Evolutionary conservation across 176 grass and related monocot genomes (phyloP).

Genomic region (Pontederia crassipes): DNA sequence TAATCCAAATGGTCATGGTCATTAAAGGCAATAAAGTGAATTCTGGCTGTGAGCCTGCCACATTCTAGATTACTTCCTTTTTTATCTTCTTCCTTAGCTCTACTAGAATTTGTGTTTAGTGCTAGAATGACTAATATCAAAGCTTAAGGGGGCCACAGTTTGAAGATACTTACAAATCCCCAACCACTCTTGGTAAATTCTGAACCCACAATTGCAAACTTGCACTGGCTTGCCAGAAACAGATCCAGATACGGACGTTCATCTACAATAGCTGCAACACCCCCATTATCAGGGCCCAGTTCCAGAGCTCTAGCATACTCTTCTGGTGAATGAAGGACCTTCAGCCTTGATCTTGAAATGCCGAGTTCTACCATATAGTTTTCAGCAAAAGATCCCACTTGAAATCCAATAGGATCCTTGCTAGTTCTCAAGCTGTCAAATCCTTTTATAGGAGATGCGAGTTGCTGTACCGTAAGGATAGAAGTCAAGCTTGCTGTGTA

Average conservation of each 20-base stretch:
- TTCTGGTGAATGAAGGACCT: slow-evolving; percentile 55
- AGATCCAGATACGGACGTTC: slow-evolving; percentile 76
- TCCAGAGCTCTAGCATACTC: slow-evolving; percentile 53
- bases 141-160: too few species aligned
- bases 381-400: slow-evolving; percentile 81
- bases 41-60: too few species aligned
- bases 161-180: slow-evolving; percentile 81
- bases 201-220: slow-evolving; percentile 65
- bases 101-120: too few species aligned
- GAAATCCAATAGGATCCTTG: slow-evolving; percentile 68
- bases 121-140: too few species aligned
- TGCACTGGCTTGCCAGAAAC: slow-evolving; percentile 57
- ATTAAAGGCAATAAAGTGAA: too few species aligned
- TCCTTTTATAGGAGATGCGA: slow-evolving; percentile 72
- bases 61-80: too few species aligned
- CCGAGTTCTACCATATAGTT: slow-evolving; percentile 85
- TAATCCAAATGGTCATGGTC: too few species aligned
- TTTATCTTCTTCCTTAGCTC: too few species aligned
- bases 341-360: slow-evolving; percentile 55
- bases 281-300: slow-evolving; percentile 59
- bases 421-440: slow-evolving; percentile 52
- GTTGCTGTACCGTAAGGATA: slow-evolving; percentile 89
- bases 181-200: slow-evolving; percentile 87
- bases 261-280: slow-evolving; percentile 76
- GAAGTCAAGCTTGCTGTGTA: slow-evolving; percentile 97